Conservation (phyloP, 2,329 filamentous ascomycete species). For the Verticillium alfalfae region DNA sequence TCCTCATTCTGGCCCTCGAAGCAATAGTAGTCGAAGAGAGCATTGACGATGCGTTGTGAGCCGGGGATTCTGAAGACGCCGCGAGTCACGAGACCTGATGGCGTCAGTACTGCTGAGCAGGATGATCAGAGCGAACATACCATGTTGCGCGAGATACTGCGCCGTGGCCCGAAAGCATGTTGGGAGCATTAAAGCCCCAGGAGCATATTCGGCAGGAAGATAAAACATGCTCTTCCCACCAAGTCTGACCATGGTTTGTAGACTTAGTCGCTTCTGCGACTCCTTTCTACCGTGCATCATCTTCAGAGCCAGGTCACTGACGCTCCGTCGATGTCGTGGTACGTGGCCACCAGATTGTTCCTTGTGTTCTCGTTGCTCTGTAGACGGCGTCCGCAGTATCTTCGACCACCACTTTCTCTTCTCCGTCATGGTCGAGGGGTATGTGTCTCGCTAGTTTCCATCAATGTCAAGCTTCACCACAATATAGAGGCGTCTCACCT, state of each 20-base stretch:
- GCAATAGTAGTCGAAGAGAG: constrained; percentile 61
- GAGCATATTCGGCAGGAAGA: constrained; percentile 53
- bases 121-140: constrained; percentile 24
- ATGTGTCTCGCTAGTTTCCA: not conserved
- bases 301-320: constrained; percentile 48
- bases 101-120: constrained; percentile 9
- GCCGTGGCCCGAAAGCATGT: constrained; percentile 62
- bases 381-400: constrained; percentile 22
- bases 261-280: constrained; percentile 40
- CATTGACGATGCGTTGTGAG: constrained; percentile 48
- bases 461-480: not conserved
- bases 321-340: constrained; percentile 35
- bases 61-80: constrained; percentile 62
- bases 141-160: constrained; percentile 57
- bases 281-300: constrained; percentile 37
- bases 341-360: constrained; percentile 10
- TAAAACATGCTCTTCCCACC: constrained; percentile 59
- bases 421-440: constrained; percentile 11
- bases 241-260: constrained; percentile 55
- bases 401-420: constrained; percentile 32
- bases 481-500: not conserved
- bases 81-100: constrained; percentile 33
- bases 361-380: constrained; percentile 5
- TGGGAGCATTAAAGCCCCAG: constrained; percentile 52
- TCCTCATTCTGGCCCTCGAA: constrained; percentile 37